Conservation (phyloP, 371 early-diverging fungal genomes). For the Mortierella sp. region DNA sequence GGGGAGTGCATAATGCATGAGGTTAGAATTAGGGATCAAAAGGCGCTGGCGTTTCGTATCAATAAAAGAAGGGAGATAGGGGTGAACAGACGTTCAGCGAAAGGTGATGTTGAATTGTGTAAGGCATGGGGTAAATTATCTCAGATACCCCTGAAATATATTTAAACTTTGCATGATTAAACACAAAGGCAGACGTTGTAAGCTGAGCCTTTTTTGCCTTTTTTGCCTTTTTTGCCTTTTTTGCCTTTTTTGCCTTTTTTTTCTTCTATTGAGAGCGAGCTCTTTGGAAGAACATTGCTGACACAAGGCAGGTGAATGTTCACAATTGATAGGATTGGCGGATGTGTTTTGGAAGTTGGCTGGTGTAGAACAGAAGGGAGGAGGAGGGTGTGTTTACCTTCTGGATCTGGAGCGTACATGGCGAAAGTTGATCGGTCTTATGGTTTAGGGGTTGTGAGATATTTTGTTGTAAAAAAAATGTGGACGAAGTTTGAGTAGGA, state of each 20-base stretch:
- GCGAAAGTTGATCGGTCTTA: neutral
- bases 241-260: too few relatives aligned
- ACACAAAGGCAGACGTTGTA: neutral
- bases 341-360: neutral
- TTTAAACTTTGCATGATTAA: conserved; percentile 6
- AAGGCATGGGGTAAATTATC: neutral
- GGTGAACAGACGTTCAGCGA: neutral
- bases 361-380: neutral
- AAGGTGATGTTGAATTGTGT: neutral
- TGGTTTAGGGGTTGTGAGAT: neutral
- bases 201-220: neutral
- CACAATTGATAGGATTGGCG: neutral
- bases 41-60: neutral
- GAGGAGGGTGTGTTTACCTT: conserved; percentile 14
- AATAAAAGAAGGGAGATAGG: neutral
- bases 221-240: neutral
- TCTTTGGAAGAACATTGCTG: neutral
- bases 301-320: neutral
- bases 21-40: neutral
- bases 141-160: neutral
- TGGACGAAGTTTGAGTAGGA: neutral
- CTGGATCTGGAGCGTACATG: conserved; percentile 34
- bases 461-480: neutral
- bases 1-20: neutral
- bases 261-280: too few relatives aligned